Evolutionary conservation across 176 grass and related monocot genomes (phyloP).

Genomic region (Phoenix roebelenii): DNA sequence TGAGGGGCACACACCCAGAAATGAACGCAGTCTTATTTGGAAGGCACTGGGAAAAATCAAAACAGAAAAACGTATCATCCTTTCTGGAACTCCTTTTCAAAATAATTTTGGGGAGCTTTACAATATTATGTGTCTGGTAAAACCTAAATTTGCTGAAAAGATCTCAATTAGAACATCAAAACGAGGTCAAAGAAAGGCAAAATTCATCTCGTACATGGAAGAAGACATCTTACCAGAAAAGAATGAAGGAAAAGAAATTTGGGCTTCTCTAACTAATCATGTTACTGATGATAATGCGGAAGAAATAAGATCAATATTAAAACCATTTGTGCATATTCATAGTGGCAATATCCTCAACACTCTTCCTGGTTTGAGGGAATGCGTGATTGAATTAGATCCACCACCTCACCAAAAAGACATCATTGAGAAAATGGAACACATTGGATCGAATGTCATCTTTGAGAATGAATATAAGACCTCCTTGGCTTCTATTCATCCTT

Average conservation of each 20-base stretch:
- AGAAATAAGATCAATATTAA: slow-evolving; percentile 35
- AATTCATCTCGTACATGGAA: slow-evolving; percentile 29
- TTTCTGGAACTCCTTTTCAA: slow-evolving; percentile 82
- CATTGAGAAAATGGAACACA: slow-evolving; percentile 36
- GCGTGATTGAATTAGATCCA: slow-evolving; percentile 59
- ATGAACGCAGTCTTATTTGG: slow-evolving; percentile 37
- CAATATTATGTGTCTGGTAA: slow-evolving; percentile 50
- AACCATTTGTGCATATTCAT: slow-evolving; percentile 59
- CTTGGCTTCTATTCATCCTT: slow-evolving; percentile 56
- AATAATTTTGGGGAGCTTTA: slow-evolving; percentile 72
- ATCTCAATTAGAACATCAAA: slow-evolving; percentile 43
- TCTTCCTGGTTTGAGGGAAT: slow-evolving; percentile 64
- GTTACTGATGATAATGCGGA: slow-evolving; percentile 35
- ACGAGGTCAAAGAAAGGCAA: slow-evolving; percentile 28
- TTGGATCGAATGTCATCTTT: slow-evolving; percentile 27
- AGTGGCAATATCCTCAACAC: slow-evolving; percentile 58
- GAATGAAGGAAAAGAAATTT: slow-evolving; percentile 37
- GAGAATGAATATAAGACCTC: slow-evolving; percentile 54
- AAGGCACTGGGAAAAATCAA: slow-evolving; percentile 41
- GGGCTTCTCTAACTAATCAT: slow-evolving; percentile 39
- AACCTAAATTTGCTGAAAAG: slow-evolving; percentile 60
- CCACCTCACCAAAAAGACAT: slow-evolving; percentile 42
- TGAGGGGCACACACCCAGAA: slow-evolving; percentile 82
- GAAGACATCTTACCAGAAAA: slow-evolving; percentile 35
- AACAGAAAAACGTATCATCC: slow-evolving; percentile 53